Evolutionary conservation across 2,329 filamentous ascomycete genomes (phyloP), one percentile per base, ranked within the genome.

Genomic region (Ceratocystis variospora): DNA sequence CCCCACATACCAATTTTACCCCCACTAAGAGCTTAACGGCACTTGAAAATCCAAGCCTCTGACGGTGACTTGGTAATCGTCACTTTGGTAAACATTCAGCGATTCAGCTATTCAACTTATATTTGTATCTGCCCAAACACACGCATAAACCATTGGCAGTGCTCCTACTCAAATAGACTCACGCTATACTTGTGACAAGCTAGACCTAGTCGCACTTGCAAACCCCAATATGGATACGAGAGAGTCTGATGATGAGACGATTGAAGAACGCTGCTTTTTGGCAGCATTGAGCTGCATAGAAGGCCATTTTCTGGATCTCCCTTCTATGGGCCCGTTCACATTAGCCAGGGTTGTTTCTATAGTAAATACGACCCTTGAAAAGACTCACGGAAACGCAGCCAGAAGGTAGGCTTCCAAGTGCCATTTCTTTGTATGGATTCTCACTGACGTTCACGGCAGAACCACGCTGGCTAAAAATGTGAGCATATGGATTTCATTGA

Each of bases 401-500:
- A 82, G 84, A 44, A 79, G 84, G 82, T 85, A 73, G 70, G 77
- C 63, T 2, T 31, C 25, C 17, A 8, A 63, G 5, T 10, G 4
- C 19, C 6, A 19, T n/a, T 15, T 33, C 25, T 7, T 8, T 4
- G 45, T 28, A 7, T 25, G 10, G 17, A 57, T 64, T 17, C 5
- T 37, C 3, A 25, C 62, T 65, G 61, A 46, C 55, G 6, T 41
- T 15, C 50, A 61, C 19, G 64, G 15, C 68, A 85, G 83, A 70
- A 84, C 86, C 72, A 78, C 79, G 2, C 74, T 87, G 48, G 83
- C 83, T 3, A 80, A 80, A 68, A 87, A 87, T 70, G 80, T 87
- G 33, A 80, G 81, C 68, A 82, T 87, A 66, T 87, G 84, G 84
- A 81, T 86, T 70, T 85, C 83, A 76, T 76, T 87, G 67, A 82